Evolutionary conservation across 2,329 filamentous ascomycete genomes (phyloP).

Genomic region (Lachnellula arida): DNA sequence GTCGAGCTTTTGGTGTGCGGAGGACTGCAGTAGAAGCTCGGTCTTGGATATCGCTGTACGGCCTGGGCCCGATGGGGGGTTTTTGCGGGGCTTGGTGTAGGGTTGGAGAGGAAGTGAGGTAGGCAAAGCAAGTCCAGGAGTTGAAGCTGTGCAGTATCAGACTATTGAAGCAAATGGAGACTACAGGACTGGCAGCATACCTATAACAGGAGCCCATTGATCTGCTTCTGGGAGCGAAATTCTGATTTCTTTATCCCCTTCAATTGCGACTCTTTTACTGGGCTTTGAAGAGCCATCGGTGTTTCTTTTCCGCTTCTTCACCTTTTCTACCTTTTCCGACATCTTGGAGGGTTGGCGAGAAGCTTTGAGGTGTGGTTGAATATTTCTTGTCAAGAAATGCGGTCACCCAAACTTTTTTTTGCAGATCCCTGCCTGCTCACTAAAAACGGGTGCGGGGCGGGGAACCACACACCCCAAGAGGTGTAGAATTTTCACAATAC

Average conservation of each 20-base stretch:
- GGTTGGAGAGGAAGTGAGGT: constrained; percentile 29
- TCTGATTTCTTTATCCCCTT: constrained; percentile 36
- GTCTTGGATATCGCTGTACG: constrained; percentile 29
- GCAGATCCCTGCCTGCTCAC: background rate
- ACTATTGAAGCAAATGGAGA: background rate
- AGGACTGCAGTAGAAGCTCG: constrained; percentile 55
- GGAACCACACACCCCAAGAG: background rate
- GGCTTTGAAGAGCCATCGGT: constrained; percentile 37
- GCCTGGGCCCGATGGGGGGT: constrained; percentile 19
- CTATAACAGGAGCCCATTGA: constrained; percentile 49
- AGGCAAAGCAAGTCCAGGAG: constrained; percentile 32
- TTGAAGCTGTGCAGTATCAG: constrained; percentile 27
- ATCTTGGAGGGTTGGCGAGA: constrained; percentile 15
- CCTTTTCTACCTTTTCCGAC: constrained; percentile 26
- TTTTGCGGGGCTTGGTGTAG: constrained; percentile 29
- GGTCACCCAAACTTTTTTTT: constrained; percentile 7
- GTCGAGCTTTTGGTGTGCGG: constrained; percentile 51
- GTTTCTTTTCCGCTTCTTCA: constrained; percentile 49
- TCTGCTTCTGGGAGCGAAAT: constrained; percentile 44
- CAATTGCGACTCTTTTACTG: constrained; percentile 49
- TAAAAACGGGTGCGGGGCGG: background rate
- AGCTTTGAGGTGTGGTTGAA: background rate
- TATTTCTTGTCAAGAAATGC: background rate
- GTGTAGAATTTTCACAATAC: background rate
- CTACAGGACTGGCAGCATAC: constrained; percentile 33